Evolutionary conservation across 768 basidiomycete genomes (phyloP).

Genomic region (Boletus bicolor): DNA sequence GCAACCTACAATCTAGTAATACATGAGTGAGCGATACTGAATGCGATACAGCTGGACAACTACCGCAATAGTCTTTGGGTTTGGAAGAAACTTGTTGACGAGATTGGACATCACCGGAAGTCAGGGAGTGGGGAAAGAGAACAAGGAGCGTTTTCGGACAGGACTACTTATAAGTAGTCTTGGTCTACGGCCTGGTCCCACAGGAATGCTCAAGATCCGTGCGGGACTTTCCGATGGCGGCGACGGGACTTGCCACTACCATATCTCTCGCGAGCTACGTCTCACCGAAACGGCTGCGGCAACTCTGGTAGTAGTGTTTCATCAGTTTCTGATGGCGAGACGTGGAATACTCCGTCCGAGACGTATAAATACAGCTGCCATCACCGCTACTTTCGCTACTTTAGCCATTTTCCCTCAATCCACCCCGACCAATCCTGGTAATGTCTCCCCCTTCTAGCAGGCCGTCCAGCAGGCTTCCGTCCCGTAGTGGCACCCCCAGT

Average conservation of each 20-base stretch:
- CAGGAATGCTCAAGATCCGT: background rate
- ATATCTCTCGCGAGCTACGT: no score
- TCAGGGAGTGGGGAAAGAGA: background rate
- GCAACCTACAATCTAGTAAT: slow-evolving; percentile 79
- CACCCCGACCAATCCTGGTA: slow-evolving; percentile 6
- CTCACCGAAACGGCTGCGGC: no score
- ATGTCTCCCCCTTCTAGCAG: slow-evolving; percentile 28
- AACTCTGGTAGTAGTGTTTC: background rate
- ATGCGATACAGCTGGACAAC: slow-evolving; percentile 30
- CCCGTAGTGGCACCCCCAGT: slow-evolving; percentile 38
- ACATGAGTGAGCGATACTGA: slow-evolving; percentile 7
- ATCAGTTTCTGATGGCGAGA: background rate
- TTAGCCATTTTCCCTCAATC: slow-evolving; percentile 19
- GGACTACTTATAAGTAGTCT: slow-evolving; percentile 1
- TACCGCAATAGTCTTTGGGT: slow-evolving; percentile 79
- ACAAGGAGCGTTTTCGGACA: no score
- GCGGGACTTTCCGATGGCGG: slow-evolving; percentile 10
- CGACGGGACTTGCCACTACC: background rate
- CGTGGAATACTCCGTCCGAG: background rate
- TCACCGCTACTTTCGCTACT: background rate
- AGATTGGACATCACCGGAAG: slow-evolving; percentile 20
- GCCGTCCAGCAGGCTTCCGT: slow-evolving; percentile 30
- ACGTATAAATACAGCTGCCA: slow-evolving; percentile 20
- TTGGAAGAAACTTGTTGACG: slow-evolving; percentile 32
- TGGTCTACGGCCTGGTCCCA: no score